A percentile compares a stretch with the other conserved stretches of the same genome.
Evolutionary conservation across 176 grass and related monocot genomes (phyloP).

Genomic region (Oryza meridionalis): DNA sequence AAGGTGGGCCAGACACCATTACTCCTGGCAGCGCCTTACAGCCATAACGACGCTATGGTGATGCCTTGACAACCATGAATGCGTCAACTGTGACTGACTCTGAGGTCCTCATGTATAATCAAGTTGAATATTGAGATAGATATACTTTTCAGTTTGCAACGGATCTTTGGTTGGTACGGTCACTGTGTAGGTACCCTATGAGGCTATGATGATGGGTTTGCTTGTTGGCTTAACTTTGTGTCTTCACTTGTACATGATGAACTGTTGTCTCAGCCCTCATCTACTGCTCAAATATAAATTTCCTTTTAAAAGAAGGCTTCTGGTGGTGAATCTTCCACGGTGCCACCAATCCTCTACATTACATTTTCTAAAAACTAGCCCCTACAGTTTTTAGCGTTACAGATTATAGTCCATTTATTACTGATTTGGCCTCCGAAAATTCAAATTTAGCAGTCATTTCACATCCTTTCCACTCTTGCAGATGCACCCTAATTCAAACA

Average conservation of each 20-base stretch:
- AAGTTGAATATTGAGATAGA: neutral
- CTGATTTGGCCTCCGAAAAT: neutral
- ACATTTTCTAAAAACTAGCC: neutral
- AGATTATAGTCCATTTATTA: neutral
- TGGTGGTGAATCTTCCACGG: neutral
- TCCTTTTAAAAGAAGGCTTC: neutral
- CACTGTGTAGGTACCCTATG: neutral
- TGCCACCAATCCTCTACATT: neutral
- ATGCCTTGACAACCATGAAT: no score
- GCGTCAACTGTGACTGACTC: neutral
- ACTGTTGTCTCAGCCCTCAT: neutral
- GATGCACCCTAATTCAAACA: conserved; percentile 94
- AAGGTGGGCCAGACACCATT: no score
- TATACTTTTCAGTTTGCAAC: conserved; percentile 7
- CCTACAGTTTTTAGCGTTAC: neutral
- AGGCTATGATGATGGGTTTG: neutral
- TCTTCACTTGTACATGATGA: neutral
- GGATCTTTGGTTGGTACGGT: neutral
- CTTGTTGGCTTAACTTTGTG: conserved; percentile 1
- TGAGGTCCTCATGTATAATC: neutral
- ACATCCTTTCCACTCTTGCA: conserved; percentile 42
- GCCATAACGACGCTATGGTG: no score
- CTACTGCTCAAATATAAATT: neutral
- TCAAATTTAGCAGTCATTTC: neutral
- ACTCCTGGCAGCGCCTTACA: no score